Evolutionary conservation across 352 stramenopile species (phyloP), one percentile per base, ranked within the genome.

Genomic region (Pythium guiyangense): DNA sequence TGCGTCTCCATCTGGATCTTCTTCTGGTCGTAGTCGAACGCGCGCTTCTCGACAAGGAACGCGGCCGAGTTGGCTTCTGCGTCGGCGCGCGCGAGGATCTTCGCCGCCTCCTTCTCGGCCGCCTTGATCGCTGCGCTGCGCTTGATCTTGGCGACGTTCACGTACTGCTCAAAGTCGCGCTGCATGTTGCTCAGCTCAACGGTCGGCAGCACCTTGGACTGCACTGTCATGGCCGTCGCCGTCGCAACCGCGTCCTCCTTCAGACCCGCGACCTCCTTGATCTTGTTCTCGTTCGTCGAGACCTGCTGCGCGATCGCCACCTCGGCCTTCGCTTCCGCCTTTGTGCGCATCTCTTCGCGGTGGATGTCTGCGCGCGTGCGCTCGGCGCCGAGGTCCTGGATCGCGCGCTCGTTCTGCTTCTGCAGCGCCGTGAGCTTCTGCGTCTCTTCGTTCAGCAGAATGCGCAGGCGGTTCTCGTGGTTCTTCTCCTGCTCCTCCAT

Each of bases 11-110:
- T n/a, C n/a, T n/a, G n/a, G n/a, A n/a, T n/a, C n/a, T n/a, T n/a
- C n/a, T n/a, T n/a, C n/a, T n/a, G n/a, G n/a, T n/a, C 71, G 66
- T 89, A 88, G 47, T 95, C 83, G 40, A 79, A 93, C 22, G 69
- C 67, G 37, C 85, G 83, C 65, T 95, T 95, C 27, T 86, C 79
- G n/a, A 72, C 73, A 6, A 95, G 65, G 50, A 75, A 78, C 15
- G 62, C 54, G 1, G 79, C 75, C 2, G 82, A 79, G 43, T 73
- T 84, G 44, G 58, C 79, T 59, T 92, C 82, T 0, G 79, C 74
- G 18, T 90, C 77, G 1, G 79, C 82, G 45, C 74, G 76, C 27
- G 69, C 68, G 27, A 63, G 45, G 55, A 88, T 78, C 51, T 79
- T 75, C 31, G 67, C 67, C 8, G 82, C 79, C 48, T 88, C 71